Evolutionary conservation across 2,329 filamentous ascomycete species (phyloP).

Genomic region (Plectosphaerella plurivora): DNA sequence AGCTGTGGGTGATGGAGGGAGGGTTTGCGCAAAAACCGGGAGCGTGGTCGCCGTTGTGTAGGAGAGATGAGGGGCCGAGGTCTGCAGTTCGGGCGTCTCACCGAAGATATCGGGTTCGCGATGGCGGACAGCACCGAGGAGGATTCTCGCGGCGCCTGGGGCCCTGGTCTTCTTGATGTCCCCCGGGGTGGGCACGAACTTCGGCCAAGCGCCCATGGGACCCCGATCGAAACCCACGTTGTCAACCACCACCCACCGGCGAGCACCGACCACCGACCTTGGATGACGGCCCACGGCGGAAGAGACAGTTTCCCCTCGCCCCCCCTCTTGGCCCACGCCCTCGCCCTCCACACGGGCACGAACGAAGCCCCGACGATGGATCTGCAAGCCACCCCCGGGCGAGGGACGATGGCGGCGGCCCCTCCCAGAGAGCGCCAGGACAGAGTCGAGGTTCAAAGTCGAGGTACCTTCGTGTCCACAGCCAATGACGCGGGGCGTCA

Average conservation of each 20-base stretch:
- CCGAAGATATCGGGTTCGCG: constrained; percentile 1
- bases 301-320: too few relatives aligned
- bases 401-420: constrained; percentile 28
- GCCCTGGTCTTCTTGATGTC: too few relatives aligned
- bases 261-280: too few relatives aligned
- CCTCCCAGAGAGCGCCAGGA: neutral
- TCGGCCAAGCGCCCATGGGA: too few relatives aligned
- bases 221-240: too few relatives aligned
- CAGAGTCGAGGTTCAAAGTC: neutral
- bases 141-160: neutral
- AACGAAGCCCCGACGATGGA: neutral
- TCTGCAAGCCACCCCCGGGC: constrained; percentile 13
- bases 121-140: constrained; percentile 1
- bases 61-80: neutral
- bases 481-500: neutral
- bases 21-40: neutral
- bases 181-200: too few relatives aligned
- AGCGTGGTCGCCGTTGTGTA: neutral
- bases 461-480: neutral
- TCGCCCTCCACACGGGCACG: too few relatives aligned
- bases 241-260: too few relatives aligned
- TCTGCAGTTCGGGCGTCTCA: constrained; percentile 1
- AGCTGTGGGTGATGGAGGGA: neutral
- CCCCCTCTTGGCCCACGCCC: too few relatives aligned
- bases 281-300: too few relatives aligned